phyloP scores from a whole-genome alignment of 441 rosid genomes.

The Corymbia calophylla region DNA sequence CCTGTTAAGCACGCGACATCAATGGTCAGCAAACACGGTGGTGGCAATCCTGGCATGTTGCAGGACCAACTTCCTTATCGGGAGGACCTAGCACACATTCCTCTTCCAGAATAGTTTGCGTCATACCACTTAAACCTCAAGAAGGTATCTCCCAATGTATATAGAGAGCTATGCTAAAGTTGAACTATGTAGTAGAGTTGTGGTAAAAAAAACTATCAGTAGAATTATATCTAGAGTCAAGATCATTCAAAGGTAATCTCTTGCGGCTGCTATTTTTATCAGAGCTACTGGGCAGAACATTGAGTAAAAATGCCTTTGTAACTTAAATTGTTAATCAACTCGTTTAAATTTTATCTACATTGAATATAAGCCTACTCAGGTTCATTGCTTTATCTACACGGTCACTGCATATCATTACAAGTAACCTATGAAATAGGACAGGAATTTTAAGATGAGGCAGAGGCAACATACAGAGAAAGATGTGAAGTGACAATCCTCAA shows the following conservation, averaged over 20 bases:
- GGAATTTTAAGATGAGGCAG: not conserved
- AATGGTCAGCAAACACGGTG: slow-evolving; percentile 12
- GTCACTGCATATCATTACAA: not conserved
- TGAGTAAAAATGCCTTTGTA: not conserved
- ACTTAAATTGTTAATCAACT: not conserved
- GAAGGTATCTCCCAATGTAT: not conserved
- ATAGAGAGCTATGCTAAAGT: not conserved
- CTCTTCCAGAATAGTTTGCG: slow-evolving; percentile 16
- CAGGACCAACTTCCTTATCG: slow-evolving; percentile 16
- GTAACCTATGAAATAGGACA: not conserved
- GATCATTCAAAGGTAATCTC: not conserved
- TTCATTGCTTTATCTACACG: not conserved
- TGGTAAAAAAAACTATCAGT: not conserved
- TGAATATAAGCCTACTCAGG: not conserved
- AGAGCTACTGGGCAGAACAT: not conserved
- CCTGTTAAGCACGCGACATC: not conserved
- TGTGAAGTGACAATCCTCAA: not conserved
- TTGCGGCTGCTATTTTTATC: not conserved
- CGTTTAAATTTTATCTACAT: not conserved
- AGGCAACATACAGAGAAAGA: not conserved
- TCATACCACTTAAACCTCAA: not conserved
- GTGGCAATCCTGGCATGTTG: not conserved
- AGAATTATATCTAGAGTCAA: not conserved
- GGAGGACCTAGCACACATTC: slow-evolving; percentile 43
- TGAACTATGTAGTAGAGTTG: not conserved